A percentile compares a stretch with the other conserved stretches of the same genome.
Evolutionary conservation across 2,329 filamentous ascomycete species (phyloP).

Genomic region (Mycogone perniciosa): DNA sequence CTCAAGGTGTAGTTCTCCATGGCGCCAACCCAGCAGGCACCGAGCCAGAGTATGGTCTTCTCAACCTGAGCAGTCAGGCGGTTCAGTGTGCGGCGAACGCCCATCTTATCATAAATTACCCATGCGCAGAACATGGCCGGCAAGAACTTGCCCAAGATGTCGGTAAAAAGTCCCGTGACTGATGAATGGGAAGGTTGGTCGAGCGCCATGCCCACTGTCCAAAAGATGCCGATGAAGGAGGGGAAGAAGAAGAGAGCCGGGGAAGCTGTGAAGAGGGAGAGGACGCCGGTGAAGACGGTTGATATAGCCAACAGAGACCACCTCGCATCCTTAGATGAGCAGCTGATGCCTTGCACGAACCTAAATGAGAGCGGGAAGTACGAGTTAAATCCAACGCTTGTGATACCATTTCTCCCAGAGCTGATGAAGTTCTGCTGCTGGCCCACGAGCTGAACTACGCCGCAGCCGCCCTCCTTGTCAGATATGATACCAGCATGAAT

Average conservation of each 20-base stretch:
- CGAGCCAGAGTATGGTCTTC: conserved; percentile 85
- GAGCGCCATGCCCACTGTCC: conserved; percentile 82
- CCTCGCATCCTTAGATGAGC: conserved; percentile 67
- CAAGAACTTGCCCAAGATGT: conserved; percentile 72
- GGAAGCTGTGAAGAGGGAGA: conserved; percentile 77
- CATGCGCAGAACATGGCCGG: conserved; percentile 83
- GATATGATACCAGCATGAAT: conserved; percentile 77
- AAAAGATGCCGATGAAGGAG: conserved; percentile 75
- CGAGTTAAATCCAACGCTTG: conserved; percentile 72
- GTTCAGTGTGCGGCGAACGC: conserved; percentile 61
- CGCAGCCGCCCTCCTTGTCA: conserved; percentile 69
- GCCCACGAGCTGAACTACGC: conserved; percentile 70
- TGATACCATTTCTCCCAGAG: conserved; percentile 65
- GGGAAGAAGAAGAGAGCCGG: conserved; percentile 79
- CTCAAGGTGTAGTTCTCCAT: conserved; percentile 94
- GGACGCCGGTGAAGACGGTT: conserved; percentile 65
- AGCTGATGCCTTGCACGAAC: conserved; percentile 61
- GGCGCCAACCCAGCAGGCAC: conserved; percentile 82
- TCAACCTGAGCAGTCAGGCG: conserved; percentile 78
- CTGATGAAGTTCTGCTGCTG: conserved; percentile 56
- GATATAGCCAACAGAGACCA: conserved; percentile 83
- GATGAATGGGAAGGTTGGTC: conserved; percentile 69
- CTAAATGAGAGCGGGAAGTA: conserved; percentile 84
- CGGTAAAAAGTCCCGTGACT: conserved; percentile 67
- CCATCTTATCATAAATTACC: conserved; percentile 81